Base-by-base conservation (phyloP, 2,329 filamentous ascomycete species). In the Pseudogymnoascus pannorum region DNA sequence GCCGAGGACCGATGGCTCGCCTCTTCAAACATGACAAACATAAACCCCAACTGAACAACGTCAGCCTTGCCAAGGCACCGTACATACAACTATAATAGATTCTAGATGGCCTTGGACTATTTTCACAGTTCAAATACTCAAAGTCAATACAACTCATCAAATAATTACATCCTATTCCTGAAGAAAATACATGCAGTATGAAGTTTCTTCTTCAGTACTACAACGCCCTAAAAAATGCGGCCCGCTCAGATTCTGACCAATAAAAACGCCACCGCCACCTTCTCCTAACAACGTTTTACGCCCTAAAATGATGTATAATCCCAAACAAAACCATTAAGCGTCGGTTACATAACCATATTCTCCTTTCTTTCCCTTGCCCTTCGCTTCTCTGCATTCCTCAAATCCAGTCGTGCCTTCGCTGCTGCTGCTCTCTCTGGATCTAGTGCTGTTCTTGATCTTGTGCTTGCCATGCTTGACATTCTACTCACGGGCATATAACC, bases 391-490 rank as follows among this genome's bases (percentile, higher is more conserved):
- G 69, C 68, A 51, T 65, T 65, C 51, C 71, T 72, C 60, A 67
- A 64, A 58, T 72, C 68, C 6, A 73, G 61, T 57, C 72, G 66
- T 36, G 71, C 71, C 60, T 67, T 71, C 8, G 72, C 72, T 33
- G 72, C 72, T 29, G 71, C 72, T 40, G 66, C 66, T 60, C 72
- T 68, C 20, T 72, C 72, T 26, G 72, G 71, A 26, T 69, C 68
- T 12, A 73, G 63, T 7, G 62, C 62, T 31, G 48, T 59, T 38
- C 66, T 68, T 7, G 58, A 48, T 58, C 64, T 66, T 8, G 68
- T 66, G 5, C 60, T 59, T 7, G 67, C 65, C 48, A 64, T 59
- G 58, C 63, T 66, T 40, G 57, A 58, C 57, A 58, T 14, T 20
- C 57, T 58, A 38, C 57, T 58, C 8, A 14, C 4, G 3, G 5